Percentiles rank a stretch among this genome's conserved stretches.
These are phyloP conservation scores for Platismatia glauca DNA, from an alignment of 495 filamentous ascomycete genomes.

Conservation along the genomic window DNA sequence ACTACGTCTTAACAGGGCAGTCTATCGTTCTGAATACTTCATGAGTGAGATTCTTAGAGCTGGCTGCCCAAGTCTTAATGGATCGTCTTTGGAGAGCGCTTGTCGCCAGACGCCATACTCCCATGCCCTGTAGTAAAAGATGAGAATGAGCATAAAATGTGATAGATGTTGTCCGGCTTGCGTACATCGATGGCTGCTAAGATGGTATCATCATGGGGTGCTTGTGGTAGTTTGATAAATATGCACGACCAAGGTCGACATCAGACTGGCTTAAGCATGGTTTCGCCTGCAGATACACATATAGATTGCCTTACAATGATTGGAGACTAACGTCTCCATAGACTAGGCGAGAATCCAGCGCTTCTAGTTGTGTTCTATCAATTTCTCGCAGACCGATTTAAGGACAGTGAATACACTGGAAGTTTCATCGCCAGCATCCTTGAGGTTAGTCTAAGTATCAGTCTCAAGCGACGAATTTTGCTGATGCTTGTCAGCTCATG, in stretches of 20 bases:
- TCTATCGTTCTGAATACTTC: neutral
- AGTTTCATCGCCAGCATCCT: constrained; percentile 55
- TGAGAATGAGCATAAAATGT: neutral
- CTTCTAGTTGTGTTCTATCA: constrained; percentile 49
- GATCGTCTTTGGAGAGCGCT: neutral
- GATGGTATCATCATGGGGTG: neutral
- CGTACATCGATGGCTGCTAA: neutral
- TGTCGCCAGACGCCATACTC: neutral
- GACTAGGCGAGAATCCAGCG: constrained; percentile 49
- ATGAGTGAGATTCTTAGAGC: neutral
- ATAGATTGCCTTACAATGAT: constrained; percentile 12
- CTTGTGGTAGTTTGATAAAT: neutral
- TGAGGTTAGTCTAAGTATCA: constrained; percentile 34
- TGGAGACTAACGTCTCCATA: constrained; percentile 29
- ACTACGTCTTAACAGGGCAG: neutral
- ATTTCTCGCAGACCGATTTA: constrained; percentile 58
- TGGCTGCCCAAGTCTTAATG: neutral
- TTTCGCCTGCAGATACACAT: neutral
- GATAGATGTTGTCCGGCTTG: neutral
- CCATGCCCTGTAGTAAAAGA: neutral
- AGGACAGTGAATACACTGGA: constrained; percentile 56
- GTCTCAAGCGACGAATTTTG: constrained; percentile 10
- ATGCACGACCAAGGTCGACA: neutral
- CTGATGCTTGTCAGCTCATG: constrained; percentile 42
- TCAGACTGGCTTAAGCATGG: neutral